These are phyloP conservation scores for Immersiella caudata DNA, from an alignment of 495 filamentous ascomycete genomes.

Conservation along the genomic window DNA sequence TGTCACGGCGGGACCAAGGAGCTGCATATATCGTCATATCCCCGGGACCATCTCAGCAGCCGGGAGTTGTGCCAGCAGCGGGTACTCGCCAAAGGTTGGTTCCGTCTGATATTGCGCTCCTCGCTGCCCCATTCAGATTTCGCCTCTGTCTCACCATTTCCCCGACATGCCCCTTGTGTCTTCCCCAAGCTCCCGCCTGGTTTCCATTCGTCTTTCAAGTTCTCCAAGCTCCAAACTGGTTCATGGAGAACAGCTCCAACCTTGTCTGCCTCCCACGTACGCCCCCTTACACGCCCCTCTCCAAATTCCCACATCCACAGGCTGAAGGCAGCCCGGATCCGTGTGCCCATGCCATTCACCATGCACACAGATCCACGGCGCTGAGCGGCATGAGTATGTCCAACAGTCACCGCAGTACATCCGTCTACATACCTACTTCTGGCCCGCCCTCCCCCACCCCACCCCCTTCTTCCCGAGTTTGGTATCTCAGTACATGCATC, in stretches of 20 bases:
- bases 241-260: background rate
- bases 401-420: background rate
- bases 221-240: background rate
- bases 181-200: constrained; percentile 17
- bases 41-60: constrained; percentile 20
- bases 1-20: constrained; percentile 5
- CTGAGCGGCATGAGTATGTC: background rate
- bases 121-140: constrained; percentile 10
- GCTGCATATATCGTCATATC: constrained; percentile 23
- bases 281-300: constrained; percentile 6
- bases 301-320: constrained; percentile 6
- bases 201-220: background rate
- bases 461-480: constrained; percentile 7
- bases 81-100: constrained; percentile 25
- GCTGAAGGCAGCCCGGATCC: constrained; percentile 6
- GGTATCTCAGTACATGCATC: constrained; percentile 24
- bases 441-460: constrained; percentile 1
- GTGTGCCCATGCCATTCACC: background rate
- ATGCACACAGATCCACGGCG: background rate
- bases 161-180: background rate
- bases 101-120: constrained; percentile 33
- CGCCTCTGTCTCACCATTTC: constrained; percentile 26
- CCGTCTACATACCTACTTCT: constrained; percentile 17
- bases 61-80: constrained; percentile 26
- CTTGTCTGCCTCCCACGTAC: background rate